These are phyloP conservation scores for Sarcodon sp. DNA, from an alignment of 768 basidiomycete species.

Conservation along the genomic window DNA sequence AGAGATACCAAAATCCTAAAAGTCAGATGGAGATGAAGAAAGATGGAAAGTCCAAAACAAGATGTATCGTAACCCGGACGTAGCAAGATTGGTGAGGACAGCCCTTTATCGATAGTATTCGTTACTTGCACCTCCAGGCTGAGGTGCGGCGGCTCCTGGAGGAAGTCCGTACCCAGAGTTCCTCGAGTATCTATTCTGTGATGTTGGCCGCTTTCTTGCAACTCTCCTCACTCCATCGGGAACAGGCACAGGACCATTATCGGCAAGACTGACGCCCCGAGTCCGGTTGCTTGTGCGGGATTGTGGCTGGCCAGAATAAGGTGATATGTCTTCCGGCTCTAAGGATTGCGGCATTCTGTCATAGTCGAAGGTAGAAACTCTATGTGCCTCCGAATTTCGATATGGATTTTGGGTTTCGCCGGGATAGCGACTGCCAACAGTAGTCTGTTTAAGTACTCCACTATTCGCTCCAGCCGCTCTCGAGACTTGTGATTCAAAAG, in stretches of 20 bases:
- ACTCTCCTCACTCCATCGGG: slow-evolving; percentile 74
- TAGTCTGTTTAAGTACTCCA: slow-evolving; percentile 26
- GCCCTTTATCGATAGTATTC: slow-evolving; percentile 5
- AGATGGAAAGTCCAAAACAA: not conserved
- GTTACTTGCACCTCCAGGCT: slow-evolving; percentile 5
- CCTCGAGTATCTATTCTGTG: slow-evolving; percentile 67
- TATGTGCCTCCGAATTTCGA: slow-evolving; percentile 30
- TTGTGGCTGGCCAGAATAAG: slow-evolving; percentile 6
- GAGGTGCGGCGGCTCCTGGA: slow-evolving; percentile 56
- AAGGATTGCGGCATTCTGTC: slow-evolving; percentile 14
- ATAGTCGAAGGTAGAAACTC: slow-evolving; percentile 18
- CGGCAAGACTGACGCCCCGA: slow-evolving; percentile 69
- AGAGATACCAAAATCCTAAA: too few relatives aligned
- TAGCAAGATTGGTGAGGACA: not conserved
- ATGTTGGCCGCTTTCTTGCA: slow-evolving; percentile 49
- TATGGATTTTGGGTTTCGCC: slow-evolving; percentile 47
- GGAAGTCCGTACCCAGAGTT: slow-evolving; percentile 40
- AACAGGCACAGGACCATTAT: slow-evolving; percentile 73
- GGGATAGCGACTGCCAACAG: slow-evolving; percentile 24
- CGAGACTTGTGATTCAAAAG: slow-evolving; percentile 8
- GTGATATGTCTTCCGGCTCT: slow-evolving; percentile 23
- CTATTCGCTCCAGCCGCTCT: slow-evolving; percentile 22
- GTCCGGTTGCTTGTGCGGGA: slow-evolving; percentile 2
- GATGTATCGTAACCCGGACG: not conserved
- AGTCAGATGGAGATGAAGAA: not conserved